Evolutionary conservation across 2,329 filamentous ascomycete species (phyloP), one percentile per base, ranked within the genome.

Genomic region (Septoria linicola): DNA sequence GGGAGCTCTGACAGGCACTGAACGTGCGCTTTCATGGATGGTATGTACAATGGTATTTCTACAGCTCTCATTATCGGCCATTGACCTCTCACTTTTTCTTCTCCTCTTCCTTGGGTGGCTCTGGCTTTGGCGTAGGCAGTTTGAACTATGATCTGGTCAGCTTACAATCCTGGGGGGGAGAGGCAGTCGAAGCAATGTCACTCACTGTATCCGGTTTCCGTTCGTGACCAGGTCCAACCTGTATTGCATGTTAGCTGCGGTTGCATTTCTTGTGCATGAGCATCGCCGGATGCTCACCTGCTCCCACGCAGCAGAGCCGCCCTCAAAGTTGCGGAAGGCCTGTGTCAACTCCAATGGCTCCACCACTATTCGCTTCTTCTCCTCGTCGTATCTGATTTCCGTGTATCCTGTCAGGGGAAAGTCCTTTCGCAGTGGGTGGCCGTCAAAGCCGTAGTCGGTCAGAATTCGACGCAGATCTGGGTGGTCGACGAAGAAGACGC

Each of bases 391-490:
- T 68, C 93, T 82, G 62, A 99, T 87, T 77, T 99, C 95, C 27
- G 93, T 99, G 78, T 99, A 99, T 41, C 93, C 93, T 2, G 93
- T 96, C 70, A 99, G 76, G 17, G 93, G 93, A 77, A 99, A 99
- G 70, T 99, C 93, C 78, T 99, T 99, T 68, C 95, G 83, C 69
- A 99, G 76, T 35, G 93, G 93, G 76, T 99, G 93, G 46, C 93
- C 93, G 72, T 99, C 95, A 68, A 99, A 99, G 46, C 93, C 93
- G 72, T 99, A 99, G 72, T 99, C 93, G 60, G 93, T 99, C 92
- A 99, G 95, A 76, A 99, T 97, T 63, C 93, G 84, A 71, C 93
- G 84, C 64, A 99, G 79, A 76, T 99, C 95, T 32, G 93, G 93
- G 77, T 99, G 93, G 57, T 87, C 89, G 48, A 86, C 80, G 74